These are phyloP conservation scores for Skeletonema menzelii DNA, from an alignment of 108 stramenopile genomes.

Conservation along the genomic window DNA sequence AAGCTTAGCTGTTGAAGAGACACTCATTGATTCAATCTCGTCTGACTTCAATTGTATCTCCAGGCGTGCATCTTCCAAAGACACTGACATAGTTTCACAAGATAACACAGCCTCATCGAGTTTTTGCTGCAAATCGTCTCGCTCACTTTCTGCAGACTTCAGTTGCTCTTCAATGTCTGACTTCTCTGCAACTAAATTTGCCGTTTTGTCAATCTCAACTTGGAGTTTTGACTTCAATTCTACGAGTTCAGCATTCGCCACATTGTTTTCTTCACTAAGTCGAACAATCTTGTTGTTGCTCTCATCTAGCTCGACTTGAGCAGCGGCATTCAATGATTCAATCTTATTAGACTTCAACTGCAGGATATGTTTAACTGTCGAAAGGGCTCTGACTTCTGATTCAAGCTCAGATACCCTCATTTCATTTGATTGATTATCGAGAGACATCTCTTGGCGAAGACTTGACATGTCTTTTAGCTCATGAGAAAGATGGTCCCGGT, in stretches of 20 bases:
- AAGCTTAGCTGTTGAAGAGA: not conserved
- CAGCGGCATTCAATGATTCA: not conserved
- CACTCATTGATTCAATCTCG: not conserved
- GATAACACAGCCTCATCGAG: not conserved
- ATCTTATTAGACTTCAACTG: not conserved
- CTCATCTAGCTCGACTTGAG: not conserved
- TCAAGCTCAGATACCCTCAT: not conserved
- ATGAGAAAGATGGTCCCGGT: not conserved
- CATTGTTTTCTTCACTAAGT: not conserved
- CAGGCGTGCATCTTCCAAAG: not conserved
- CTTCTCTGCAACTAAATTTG: not conserved
- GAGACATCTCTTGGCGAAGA: not conserved
- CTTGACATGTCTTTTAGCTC: not conserved
- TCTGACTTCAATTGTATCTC: not conserved
- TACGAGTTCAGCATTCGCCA: not conserved
- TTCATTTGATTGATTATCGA: not conserved
- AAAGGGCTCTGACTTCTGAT: not conserved
- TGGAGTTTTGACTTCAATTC: not conserved
- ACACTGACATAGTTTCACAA: not conserved
- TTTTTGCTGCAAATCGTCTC: not conserved
- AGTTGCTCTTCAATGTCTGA: not conserved
- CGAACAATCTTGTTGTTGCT: not conserved
- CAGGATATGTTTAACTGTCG: not conserved
- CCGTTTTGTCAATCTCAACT: not conserved
- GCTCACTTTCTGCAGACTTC: not conserved